These are phyloP conservation scores for Ceratocystis diversiconidia DNA, from an alignment of 2,329 filamentous ascomycete genomes.

Conservation along the genomic window DNA sequence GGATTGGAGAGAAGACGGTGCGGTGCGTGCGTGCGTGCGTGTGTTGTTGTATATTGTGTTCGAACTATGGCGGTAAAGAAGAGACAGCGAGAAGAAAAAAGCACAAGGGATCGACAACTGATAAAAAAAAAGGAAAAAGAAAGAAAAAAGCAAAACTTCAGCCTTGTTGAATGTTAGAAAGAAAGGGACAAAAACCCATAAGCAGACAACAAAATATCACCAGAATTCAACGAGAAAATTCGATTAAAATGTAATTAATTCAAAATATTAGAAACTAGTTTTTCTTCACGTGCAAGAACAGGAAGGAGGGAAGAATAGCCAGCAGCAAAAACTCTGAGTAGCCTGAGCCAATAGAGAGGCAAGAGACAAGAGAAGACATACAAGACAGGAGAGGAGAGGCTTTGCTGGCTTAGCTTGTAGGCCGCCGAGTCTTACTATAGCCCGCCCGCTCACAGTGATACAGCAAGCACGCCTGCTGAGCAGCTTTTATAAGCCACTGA, in stretches of 20 bases:
- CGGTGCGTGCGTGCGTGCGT: neutral
- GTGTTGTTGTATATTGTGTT: neutral
- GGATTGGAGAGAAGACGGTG: no score
- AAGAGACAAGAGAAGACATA: neutral
- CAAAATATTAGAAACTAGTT: neutral
- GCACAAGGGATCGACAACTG: neutral
- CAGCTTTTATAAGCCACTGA: no score
- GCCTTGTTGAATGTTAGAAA: neutral
- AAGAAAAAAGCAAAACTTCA: neutral
- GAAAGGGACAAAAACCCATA: neutral
- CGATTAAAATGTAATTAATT: no score
- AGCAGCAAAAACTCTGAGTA: neutral
- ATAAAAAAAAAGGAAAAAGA: neutral
- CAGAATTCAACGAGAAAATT: no score
- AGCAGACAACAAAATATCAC: no score
- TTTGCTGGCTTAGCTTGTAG: no score
- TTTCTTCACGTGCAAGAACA: neutral
- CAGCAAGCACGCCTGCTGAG: no score
- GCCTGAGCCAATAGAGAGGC: neutral
- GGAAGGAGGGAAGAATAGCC: neutral
- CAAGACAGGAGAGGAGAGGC: neutral
- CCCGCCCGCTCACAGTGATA: no score
- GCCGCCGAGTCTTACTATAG: no score
- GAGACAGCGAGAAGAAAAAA: neutral
- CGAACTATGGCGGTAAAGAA: neutral